A percentile compares a stretch with the other conserved stretches of the same genome.
Conservation (phyloP, 805 yeast species). For the Alloascoidea hylecoeti region DNA sequence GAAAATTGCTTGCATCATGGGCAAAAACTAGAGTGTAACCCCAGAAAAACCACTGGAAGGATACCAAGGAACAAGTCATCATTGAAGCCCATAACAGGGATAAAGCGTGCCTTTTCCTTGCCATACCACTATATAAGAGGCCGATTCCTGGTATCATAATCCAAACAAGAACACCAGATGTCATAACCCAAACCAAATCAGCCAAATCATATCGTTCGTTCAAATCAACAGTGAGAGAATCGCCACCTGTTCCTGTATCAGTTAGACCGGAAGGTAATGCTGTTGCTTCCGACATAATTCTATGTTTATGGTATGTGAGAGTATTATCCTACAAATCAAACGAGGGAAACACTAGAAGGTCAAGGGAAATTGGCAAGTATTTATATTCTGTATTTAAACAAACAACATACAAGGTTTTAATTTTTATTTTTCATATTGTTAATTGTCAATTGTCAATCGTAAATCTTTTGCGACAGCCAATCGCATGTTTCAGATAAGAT, state of each 20-base stretch:
- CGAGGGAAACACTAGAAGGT: too few relatives aligned
- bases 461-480: too few relatives aligned
- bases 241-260: slow-evolving; percentile 52
- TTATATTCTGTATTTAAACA: too few relatives aligned
- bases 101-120: slow-evolving; percentile 92
- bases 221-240: slow-evolving; percentile 58
- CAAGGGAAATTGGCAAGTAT: too few relatives aligned
- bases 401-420: too few relatives aligned
- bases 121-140: slow-evolving; percentile 78
- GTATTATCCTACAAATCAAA: too few relatives aligned
- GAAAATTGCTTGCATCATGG: slow-evolving; percentile 49
- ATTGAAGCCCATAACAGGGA: slow-evolving; percentile 89
- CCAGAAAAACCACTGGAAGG: slow-evolving; percentile 98
- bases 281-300: too few relatives aligned
- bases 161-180: slow-evolving; percentile 58
- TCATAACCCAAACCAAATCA: slow-evolving; percentile 64
- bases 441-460: too few relatives aligned
- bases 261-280: slow-evolving; percentile 6
- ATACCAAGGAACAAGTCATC: slow-evolving; percentile 70
- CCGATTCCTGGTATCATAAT: slow-evolving; percentile 97
- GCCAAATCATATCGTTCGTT: slow-evolving; percentile 57
- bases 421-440: too few relatives aligned
- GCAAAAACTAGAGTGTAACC: slow-evolving; percentile 87
- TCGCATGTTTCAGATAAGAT: too few relatives aligned
- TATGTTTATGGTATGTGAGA: too few relatives aligned